phyloP scores from a whole-genome alignment of 2,329 filamentous ascomycete species.

The Cladophialophora carrionii region DNA sequence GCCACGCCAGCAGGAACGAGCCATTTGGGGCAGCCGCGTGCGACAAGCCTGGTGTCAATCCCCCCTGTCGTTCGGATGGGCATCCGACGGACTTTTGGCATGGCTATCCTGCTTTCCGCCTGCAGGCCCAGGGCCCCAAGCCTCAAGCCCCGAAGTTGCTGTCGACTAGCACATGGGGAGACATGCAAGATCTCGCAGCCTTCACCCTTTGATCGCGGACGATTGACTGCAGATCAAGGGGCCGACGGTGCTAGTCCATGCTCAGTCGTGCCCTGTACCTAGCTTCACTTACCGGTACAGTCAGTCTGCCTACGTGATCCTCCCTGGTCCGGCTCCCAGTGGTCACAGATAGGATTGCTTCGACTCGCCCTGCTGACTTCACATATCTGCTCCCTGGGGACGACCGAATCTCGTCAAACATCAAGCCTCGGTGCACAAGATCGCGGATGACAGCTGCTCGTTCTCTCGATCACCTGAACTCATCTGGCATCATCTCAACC shows the following conservation, averaged over 20 bases:
- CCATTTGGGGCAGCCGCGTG: neutral
- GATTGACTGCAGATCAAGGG: neutral
- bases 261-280: neutral
- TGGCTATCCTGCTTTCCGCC: neutral
- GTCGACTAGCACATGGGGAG: neutral
- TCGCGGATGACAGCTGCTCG: neutral
- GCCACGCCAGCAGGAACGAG: neutral
- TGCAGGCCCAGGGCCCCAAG: neutral
- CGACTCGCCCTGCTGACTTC: neutral
- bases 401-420: neutral
- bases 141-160: neutral
- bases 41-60: neutral
- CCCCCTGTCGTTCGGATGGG: neutral
- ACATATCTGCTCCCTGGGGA: neutral
- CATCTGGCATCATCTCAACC: neutral
- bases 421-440: neutral
- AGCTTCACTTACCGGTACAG: neutral
- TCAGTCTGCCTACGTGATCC: neutral
- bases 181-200: neutral
- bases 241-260: neutral
- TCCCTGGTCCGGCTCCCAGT: neutral
- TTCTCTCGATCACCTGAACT: neutral
- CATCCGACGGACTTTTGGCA: neutral
- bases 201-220: neutral
- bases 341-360: neutral